Conservation (phyloP, 2,329 filamentous ascomycete genomes). For the Cladobotryum mycophilum region DNA sequence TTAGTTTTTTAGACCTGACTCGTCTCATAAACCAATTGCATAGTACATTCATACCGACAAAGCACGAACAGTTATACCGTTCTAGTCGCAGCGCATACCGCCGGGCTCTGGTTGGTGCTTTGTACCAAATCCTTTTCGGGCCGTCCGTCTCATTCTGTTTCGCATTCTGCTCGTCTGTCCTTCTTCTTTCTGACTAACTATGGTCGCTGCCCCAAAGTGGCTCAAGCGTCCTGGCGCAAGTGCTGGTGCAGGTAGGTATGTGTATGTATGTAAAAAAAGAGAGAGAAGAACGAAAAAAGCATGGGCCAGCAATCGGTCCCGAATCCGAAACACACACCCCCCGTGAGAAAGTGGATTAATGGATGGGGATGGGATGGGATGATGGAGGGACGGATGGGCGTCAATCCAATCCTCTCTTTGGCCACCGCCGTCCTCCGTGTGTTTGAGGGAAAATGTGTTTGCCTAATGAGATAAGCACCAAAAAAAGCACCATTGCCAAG, state of each 20-base stretch:
- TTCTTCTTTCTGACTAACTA: not conserved
- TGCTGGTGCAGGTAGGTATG: too few relatives aligned
- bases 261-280: too few relatives aligned
- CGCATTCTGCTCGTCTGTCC: not conserved
- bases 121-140: constrained; percentile 9
- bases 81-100: not conserved
- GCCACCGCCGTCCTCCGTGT: not conserved
- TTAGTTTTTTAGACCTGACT: too few relatives aligned
- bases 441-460: not conserved
- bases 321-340: not conserved
- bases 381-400: too few relatives aligned
- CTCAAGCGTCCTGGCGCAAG: not conserved
- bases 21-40: too few relatives aligned
- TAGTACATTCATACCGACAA: too few relatives aligned
- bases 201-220: not conserved
- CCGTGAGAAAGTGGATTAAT: not conserved
- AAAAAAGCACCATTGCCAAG: too few relatives aligned
- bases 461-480: too few relatives aligned
- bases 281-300: not conserved
- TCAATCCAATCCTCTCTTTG: too few relatives aligned
- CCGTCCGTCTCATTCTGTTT: constrained; percentile 8
- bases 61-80: not conserved
- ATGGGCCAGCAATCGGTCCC: not conserved
- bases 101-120: not conserved
- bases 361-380: too few relatives aligned